A percentile compares a stretch with the other conserved stretches of the same genome.
phyloP scores from a whole-genome alignment of 2,329 filamentous ascomycete genomes.

The Sporothrix mexicana region DNA sequence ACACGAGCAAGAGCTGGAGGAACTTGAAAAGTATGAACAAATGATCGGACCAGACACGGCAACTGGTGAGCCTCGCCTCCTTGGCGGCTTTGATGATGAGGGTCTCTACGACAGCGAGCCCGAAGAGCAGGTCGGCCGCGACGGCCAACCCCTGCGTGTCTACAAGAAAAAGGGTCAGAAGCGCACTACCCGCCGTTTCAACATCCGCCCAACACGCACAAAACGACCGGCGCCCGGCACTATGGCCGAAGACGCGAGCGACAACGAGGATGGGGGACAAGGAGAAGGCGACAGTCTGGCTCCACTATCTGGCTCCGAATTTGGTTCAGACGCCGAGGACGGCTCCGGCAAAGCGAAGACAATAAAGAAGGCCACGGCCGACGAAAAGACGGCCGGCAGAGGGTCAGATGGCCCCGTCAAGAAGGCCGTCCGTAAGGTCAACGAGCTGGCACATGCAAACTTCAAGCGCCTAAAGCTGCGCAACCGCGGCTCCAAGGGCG shows the following conservation, averaged over 20 bases:
- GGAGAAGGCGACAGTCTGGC: conserved; percentile 47
- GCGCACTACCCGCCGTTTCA: conserved; percentile 72
- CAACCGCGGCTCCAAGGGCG: conserved; percentile 67
- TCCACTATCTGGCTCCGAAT: conserved; percentile 39
- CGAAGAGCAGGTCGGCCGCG: conserved; percentile 54
- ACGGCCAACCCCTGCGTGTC: conserved; percentile 64
- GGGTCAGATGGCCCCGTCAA: conserved; percentile 53
- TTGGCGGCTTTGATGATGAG: conserved; percentile 70
- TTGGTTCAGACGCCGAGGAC: conserved; percentile 39
- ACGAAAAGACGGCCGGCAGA: conserved; percentile 37
- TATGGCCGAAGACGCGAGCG: conserved; percentile 42
- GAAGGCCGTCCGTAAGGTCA: conserved; percentile 64
- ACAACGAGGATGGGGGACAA: conserved; percentile 49
- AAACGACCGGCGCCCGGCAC: conserved; percentile 53
- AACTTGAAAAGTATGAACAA: neutral
- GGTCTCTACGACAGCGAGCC: conserved; percentile 60
- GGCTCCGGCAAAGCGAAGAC: conserved; percentile 37
- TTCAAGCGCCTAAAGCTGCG: conserved; percentile 69
- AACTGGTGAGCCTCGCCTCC: conserved; percentile 44
- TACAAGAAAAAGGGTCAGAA: conserved; percentile 89
- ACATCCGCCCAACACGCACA: conserved; percentile 62
- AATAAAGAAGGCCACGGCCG: conserved; percentile 34
- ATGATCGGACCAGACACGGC: too few relatives aligned
- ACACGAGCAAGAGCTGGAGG: conserved; percentile 9
- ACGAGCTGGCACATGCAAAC: conserved; percentile 68